Evolutionary conservation across 2,329 filamentous ascomycete genomes (phyloP).

Genomic region (Fusarium penzigii): DNA sequence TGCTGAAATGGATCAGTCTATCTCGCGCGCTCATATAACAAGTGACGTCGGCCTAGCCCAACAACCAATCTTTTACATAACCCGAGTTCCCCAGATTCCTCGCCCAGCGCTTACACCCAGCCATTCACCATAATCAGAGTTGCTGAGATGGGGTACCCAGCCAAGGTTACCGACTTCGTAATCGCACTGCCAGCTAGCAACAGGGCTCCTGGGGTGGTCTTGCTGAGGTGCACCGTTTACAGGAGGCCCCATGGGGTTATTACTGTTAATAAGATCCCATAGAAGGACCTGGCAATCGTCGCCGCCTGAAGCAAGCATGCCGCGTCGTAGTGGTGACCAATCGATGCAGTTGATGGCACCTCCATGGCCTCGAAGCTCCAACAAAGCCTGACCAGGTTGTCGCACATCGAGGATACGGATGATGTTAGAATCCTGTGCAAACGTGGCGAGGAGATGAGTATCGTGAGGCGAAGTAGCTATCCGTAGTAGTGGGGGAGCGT

Average conservation of each 20-base stretch:
- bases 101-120: conserved; percentile 78
- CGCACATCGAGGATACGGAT: conserved; percentile 95
- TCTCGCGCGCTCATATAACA: conserved; percentile 2
- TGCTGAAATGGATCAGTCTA: not conserved
- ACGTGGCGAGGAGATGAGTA: conserved; percentile 93
- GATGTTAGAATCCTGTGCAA: conserved; percentile 87
- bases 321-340: conserved; percentile 87
- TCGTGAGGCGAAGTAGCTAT: conserved; percentile 93
- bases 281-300: conserved; percentile 91
- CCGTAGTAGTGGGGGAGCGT: conserved; percentile 75
- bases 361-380: conserved; percentile 88
- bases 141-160: conserved; percentile 75
- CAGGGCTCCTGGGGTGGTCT: conserved; percentile 65
- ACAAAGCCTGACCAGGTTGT: conserved; percentile 90
- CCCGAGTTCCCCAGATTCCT: conserved; percentile 75
- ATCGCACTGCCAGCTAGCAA: conserved; percentile 80
- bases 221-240: conserved; percentile 52
- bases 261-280: conserved; percentile 82
- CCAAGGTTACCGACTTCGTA: conserved; percentile 85
- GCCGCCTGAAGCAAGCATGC: conserved; percentile 85
- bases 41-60: conserved; percentile 16
- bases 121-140: conserved; percentile 76
- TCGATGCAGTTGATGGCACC: conserved; percentile 89
- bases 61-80: conserved; percentile 30
- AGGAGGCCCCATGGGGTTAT: conserved; percentile 42